These are phyloP conservation scores for Exutisphaerella laricina DNA, from an alignment of 2,329 filamentous ascomycete genomes.

Conservation along the genomic window DNA sequence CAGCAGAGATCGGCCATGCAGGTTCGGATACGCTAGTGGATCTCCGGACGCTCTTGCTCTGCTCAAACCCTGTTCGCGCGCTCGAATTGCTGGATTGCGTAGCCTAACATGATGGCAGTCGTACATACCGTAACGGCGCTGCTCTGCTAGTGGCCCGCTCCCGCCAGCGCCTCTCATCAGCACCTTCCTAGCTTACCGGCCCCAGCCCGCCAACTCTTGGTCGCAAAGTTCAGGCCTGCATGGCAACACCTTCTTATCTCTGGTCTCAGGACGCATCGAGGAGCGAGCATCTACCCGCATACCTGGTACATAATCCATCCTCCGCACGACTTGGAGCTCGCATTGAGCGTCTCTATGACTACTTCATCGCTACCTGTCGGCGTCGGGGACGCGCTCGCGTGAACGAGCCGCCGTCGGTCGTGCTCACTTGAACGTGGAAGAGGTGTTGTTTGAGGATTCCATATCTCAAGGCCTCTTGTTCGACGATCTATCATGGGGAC, in stretches of 20 bases:
- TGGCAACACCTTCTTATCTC: neutral
- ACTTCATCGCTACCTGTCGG: neutral
- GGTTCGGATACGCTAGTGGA: neutral
- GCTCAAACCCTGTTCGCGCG: neutral
- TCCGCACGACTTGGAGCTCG: neutral
- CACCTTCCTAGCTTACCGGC: neutral
- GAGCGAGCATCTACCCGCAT: neutral
- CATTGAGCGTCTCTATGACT: neutral
- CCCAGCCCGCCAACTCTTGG: neutral
- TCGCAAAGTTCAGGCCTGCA: neutral
- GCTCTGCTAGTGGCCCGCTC: neutral
- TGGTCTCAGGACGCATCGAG: no score
- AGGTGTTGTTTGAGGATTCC: neutral
- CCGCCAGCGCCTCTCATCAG: neutral
- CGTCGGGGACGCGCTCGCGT: neutral
- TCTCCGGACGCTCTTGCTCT: neutral
- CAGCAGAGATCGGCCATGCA: neutral
- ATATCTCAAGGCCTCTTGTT: neutral
- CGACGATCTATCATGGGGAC: neutral
- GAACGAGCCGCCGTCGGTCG: neutral
- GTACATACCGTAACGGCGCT: neutral
- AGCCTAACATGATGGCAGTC: neutral
- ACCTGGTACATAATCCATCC: neutral
- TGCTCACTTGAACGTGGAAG: neutral
- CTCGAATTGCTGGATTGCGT: neutral